Conservation (phyloP, 2,329 filamentous ascomycete genomes). For the Diaporthe citri region DNA sequence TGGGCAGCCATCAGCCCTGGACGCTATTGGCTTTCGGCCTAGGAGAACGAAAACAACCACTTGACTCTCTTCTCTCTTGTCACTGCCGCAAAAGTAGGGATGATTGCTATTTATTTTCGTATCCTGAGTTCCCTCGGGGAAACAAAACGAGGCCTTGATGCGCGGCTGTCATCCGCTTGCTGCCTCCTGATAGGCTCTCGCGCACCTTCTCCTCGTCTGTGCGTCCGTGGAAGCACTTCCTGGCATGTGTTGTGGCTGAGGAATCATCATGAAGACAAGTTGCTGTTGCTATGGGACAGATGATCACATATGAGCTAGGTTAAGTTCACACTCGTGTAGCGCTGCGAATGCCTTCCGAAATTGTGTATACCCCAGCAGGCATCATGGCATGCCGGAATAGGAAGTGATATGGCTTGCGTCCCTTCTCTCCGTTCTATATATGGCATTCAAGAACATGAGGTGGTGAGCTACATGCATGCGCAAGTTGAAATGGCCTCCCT, state of each 20-base stretch:
- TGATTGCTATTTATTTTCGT: not conserved
- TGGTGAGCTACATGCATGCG: not conserved
- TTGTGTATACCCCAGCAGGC: not conserved
- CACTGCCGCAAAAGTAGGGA: not conserved
- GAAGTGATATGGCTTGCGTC: not conserved
- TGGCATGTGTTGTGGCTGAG: not conserved
- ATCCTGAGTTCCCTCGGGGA: not conserved
- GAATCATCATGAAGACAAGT: not conserved
- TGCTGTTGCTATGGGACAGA: not conserved
- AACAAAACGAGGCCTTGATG: constrained; percentile 10
- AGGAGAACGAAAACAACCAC: not conserved
- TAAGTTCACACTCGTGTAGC: too few species aligned
- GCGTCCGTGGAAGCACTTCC: not conserved
- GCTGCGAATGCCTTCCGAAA: not conserved
- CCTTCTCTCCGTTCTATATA: not conserved
- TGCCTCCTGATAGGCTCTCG: not conserved
- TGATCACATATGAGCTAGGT: not conserved
- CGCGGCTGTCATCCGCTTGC: not conserved
- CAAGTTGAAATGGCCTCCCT: too few species aligned
- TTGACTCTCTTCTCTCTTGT: not conserved
- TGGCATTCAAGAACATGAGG: not conserved
- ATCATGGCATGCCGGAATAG: not conserved
- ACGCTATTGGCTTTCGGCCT: not conserved
- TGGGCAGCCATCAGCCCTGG: constrained; percentile 3
- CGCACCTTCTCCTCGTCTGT: not conserved